Base-by-base conservation (phyloP, 257 asterid species). In the Solanum rostratum region DNA sequence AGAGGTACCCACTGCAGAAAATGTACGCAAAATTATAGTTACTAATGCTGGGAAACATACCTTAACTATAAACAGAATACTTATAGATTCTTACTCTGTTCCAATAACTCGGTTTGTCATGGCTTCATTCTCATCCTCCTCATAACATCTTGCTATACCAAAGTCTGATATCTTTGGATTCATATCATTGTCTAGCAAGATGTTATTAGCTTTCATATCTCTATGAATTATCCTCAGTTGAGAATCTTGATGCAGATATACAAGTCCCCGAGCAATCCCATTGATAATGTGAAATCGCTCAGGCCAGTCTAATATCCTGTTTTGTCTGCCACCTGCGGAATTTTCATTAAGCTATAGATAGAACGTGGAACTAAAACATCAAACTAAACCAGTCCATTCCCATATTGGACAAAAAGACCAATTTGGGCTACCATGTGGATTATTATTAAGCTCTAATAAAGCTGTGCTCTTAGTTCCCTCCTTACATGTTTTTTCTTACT, bases 81-180 rank as follows among this genome's bases (percentile, higher is more conserved):
- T 66, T 30, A 1, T 22, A 74, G n/a, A 27, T 49, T 71, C 93
- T 65, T 90, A 92, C 94, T 87, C 86, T 59, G 93, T 91, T 79
- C 93, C 94, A 8, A 91, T 90, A 1, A 90, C 88, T 84, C 88
- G 84, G 39, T 16, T 83, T 30, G 94, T 93, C 66, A 84, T 89
- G 52, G 85, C 92, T 83, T 52, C 88, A 7, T 83, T 88, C 71
- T 87, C 91, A 33, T 89, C 81, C 60, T 88, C 93, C 82, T 84
- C 91, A 52, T 84, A 87, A 12, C 85, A 88, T 37, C 87, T 88
- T 0, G 95, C 94, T 10, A 87, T 52, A 14, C 97, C 92, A 11
- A 91, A 91, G 54, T 93, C 92, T 12, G 94, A 91, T 80, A 90
- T 93, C 84, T 90, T 93, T 1, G 97, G 93, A 65, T 89, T 86